Conservation (phyloP, 225 moss, liverwort and hornwort genomes). For the Pseudisothecium myosuroides region DNA sequence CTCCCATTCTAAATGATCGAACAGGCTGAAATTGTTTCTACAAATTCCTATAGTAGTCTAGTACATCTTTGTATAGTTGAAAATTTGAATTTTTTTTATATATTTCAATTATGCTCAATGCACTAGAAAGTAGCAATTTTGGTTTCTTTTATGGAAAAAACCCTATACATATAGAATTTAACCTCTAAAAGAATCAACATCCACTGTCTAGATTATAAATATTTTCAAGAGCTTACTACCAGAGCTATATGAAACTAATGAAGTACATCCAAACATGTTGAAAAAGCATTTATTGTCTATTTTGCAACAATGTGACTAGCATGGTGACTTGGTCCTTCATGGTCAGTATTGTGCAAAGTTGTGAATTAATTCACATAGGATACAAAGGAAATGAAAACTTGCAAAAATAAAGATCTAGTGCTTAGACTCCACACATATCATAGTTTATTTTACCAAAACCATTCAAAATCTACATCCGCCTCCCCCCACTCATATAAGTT, state of each 20-base stretch:
- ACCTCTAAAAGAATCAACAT: background rate
- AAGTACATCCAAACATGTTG: background rate
- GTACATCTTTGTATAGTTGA: background rate
- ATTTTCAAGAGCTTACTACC: accelerated
- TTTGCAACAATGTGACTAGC: background rate
- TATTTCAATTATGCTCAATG: background rate
- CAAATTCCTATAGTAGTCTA: background rate
- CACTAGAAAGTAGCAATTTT: background rate
- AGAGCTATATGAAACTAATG: background rate
- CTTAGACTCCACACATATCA: background rate
- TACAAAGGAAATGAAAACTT: background rate
- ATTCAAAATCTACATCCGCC: background rate
- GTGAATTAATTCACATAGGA: background rate
- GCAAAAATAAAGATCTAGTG: background rate
- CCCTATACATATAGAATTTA: accelerated
- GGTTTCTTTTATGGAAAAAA: background rate
- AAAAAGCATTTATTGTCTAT: background rate
- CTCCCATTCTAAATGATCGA: accelerated
- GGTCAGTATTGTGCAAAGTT: background rate
- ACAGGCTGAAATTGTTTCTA: accelerated
- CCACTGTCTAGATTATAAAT: background rate
- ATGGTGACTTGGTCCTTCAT: background rate
- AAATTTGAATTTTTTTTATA: background rate
- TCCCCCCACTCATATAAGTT: accelerated
- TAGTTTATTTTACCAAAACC: background rate